Evolutionary conservation across 208 protist species (phyloP).

Genomic region (Crithidia sp.): DNA sequence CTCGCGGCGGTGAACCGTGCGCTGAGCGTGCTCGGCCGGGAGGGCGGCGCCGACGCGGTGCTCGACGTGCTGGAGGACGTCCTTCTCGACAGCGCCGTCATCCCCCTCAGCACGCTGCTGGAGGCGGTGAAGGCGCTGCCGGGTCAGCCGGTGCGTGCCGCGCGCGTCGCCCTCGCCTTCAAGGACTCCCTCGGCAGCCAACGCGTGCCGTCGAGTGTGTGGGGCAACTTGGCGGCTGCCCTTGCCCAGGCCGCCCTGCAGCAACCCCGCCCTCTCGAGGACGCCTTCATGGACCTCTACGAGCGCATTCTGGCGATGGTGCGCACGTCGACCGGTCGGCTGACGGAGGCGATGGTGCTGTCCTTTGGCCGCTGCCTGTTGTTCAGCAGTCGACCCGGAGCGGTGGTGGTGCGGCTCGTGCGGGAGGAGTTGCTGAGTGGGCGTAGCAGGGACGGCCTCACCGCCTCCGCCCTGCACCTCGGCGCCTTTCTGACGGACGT

Average conservation of each 20-base stretch:
- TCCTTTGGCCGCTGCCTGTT: constrained; percentile 76
- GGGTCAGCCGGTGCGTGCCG: constrained; percentile 36
- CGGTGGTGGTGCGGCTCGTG: constrained; percentile 57
- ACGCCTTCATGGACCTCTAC: constrained; percentile 71
- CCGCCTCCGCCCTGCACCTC: constrained; percentile 39
- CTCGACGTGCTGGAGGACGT: constrained; percentile 62
- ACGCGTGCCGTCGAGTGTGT: constrained; percentile 35
- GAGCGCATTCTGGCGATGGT: constrained; percentile 56
- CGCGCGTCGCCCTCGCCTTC: constrained; percentile 44
- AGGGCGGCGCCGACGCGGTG: constrained; percentile 38
- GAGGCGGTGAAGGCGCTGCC: constrained; percentile 40
- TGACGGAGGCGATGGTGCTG: constrained; percentile 58
- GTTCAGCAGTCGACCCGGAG: constrained; percentile 32
- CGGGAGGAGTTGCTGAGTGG: constrained; percentile 69
- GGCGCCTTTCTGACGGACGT: constrained; percentile 84
- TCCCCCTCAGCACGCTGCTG: constrained; percentile 47
- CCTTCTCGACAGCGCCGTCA: constrained; percentile 36
- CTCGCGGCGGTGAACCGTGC: constrained; percentile 58
- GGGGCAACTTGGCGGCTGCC: constrained; percentile 38
- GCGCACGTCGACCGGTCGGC: constrained; percentile 39
- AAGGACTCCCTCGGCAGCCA: constrained; percentile 30
- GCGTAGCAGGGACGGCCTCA: constrained; percentile 40
- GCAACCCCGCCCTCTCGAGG: constrained; percentile 45
- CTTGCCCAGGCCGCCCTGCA: constrained; percentile 53
- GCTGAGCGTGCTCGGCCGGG: constrained; percentile 39